phyloP scores from a whole-genome alignment of 371 early-diverging fungal genomes.

The Apophysomyces trapeziformis region DNA sequence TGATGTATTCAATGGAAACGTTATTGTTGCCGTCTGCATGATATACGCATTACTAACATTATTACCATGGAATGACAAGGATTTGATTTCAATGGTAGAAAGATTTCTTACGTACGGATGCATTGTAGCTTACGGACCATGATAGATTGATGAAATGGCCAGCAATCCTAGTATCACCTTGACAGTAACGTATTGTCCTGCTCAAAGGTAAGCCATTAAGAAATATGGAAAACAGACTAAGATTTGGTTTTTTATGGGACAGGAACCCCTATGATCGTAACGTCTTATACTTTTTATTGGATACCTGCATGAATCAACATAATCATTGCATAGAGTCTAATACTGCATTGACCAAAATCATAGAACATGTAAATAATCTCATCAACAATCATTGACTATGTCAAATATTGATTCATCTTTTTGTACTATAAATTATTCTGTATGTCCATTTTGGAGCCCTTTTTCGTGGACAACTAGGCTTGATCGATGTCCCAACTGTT shows the following conservation, averaged over 20 bases:
- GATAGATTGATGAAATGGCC: neutral
- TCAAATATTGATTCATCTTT: neutral
- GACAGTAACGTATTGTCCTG: too few relatives aligned
- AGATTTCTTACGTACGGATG: neutral
- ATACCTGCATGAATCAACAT: too few relatives aligned
- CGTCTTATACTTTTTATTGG: too few relatives aligned
- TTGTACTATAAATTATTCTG: too few relatives aligned
- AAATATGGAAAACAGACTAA: too few relatives aligned
- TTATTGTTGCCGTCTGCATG: neutral
- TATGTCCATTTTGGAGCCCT: too few relatives aligned
- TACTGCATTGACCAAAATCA: neutral
- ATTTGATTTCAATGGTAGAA: neutral
- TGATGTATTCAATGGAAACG: neutral
- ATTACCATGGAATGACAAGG: neutral
- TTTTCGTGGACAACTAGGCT: too few relatives aligned
- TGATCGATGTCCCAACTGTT: too few relatives aligned
- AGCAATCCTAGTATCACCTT: neutral
- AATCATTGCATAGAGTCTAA: too few relatives aligned
- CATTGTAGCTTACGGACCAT: neutral
- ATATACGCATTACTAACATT: neutral
- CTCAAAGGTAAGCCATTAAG: too few relatives aligned
- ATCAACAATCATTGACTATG: neutral
- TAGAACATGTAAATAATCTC: neutral
- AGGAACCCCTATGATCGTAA: too few relatives aligned
- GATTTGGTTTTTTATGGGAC: too few relatives aligned